Percentiles rank a stretch among this genome's conserved stretches.
Evolutionary conservation across 2,329 filamentous ascomycete genomes (phyloP).

Genomic region (Paraconiothyrium brasiliense): DNA sequence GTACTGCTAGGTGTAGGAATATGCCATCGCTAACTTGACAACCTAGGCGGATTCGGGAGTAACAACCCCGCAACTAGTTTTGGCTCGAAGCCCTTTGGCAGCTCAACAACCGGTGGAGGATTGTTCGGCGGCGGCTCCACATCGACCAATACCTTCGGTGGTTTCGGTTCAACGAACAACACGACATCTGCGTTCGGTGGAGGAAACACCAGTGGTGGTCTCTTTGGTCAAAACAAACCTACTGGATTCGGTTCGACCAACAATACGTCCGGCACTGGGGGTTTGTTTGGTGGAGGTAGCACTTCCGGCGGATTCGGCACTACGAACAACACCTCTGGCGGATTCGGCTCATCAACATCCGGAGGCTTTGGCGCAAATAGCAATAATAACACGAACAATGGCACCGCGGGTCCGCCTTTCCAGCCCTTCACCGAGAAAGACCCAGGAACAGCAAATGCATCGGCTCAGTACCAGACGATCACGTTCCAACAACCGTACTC

Average conservation of each 20-base stretch:
- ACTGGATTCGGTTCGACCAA: conserved; percentile 25
- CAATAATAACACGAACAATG: conserved; percentile 56
- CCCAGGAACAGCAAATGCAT: conserved; percentile 54
- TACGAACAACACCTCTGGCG: conserved; percentile 32
- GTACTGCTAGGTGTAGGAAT: background rate
- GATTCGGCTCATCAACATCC: conserved; percentile 26
- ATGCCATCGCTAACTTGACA: conserved; percentile 32
- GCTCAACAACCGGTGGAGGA: conserved; percentile 48
- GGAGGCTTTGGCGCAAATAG: conserved; percentile 40
- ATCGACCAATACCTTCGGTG: conserved; percentile 33
- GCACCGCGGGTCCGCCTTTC: conserved; percentile 74
- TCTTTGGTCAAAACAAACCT: conserved; percentile 40
- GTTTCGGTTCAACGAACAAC: conserved; percentile 42
- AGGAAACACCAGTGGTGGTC: conserved; percentile 44
- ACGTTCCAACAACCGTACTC: conserved; percentile 81
- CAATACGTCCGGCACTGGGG: conserved; percentile 19
- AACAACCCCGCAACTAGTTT: conserved; percentile 46
- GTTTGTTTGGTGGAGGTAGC: conserved; percentile 26
- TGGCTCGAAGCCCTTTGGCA: conserved; percentile 57
- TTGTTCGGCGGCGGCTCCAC: conserved; percentile 34
- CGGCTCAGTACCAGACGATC: conserved; percentile 78
- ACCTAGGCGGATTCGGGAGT: conserved; percentile 51
- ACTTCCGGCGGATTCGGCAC: conserved; percentile 45
- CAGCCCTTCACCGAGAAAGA: conserved; percentile 78
- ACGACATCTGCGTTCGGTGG: conserved; percentile 45